Percentiles rank a stretch among this genome's conserved stretches.
These are phyloP conservation scores for Biscutella laevigata DNA, from an alignment of 441 rosid species.

Conservation along the genomic window DNA sequence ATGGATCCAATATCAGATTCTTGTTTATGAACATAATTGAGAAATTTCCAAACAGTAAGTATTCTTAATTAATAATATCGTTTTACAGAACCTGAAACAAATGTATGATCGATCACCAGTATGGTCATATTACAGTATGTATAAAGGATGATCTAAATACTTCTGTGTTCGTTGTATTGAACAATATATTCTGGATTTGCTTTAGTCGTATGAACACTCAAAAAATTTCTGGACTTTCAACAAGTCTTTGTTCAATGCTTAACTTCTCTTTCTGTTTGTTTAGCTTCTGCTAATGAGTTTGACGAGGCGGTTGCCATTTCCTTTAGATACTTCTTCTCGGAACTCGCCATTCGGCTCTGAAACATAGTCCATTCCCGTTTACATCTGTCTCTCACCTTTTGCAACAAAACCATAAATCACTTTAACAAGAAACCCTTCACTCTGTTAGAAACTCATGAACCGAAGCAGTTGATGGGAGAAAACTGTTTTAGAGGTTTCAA, in stretches of 20 bases:
- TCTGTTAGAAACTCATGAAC: not conserved
- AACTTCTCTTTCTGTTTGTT: slow-evolving; percentile 13
- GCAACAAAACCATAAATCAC: slow-evolving; percentile 18
- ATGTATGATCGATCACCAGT: not conserved
- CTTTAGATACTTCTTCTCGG: slow-evolving; percentile 56
- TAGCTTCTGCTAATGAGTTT: slow-evolving; percentile 14
- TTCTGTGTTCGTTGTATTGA: slow-evolving; percentile 6
- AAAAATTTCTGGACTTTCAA: not conserved
- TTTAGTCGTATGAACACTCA: slow-evolving; percentile 6
- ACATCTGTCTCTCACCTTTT: slow-evolving; percentile 93
- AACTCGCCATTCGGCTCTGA: slow-evolving; percentile 53
- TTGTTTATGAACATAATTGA: not conserved
- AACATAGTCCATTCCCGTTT: slow-evolving; percentile 82
- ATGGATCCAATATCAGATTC: not conserved
- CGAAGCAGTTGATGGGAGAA: no score
- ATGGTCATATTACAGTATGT: not conserved
- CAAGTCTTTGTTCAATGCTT: not conserved
- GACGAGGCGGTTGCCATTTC: slow-evolving; percentile 36
- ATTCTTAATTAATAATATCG: not conserved
- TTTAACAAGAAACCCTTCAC: not conserved
- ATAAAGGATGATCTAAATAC: not conserved
- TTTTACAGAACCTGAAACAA: not conserved
- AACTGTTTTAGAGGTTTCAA: not conserved
- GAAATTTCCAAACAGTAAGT: not conserved
- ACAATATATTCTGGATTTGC: slow-evolving; percentile 5